Conservation (phyloP, 169 alveolate species). For the Plasmodium falciparum region DNA sequence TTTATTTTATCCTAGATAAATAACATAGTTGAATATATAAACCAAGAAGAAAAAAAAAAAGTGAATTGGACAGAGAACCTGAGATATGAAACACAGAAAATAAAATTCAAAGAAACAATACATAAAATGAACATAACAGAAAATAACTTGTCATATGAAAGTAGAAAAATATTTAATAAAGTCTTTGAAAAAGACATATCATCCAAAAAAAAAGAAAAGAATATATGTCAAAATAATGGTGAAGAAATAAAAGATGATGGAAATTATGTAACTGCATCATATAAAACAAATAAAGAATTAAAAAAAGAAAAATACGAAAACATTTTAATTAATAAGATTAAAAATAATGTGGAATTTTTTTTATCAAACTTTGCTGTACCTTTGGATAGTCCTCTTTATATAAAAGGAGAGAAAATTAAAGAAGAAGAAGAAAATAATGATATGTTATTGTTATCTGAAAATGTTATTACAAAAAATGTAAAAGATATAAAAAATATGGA, state of each 20-base stretch:
- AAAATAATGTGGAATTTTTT: slow-evolving; percentile 45
- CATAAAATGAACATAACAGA: background rate
- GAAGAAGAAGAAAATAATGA: background rate
- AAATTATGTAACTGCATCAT: background rate
- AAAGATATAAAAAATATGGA: background rate
- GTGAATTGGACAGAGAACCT: slow-evolving; percentile 48
- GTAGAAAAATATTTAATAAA: slow-evolving; percentile 21
- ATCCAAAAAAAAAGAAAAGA: background rate
- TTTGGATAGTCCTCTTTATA: slow-evolving; percentile 1
- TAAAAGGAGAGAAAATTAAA: slow-evolving; percentile 33
- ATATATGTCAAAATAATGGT: background rate
- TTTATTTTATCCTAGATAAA: slow-evolving; percentile 6
- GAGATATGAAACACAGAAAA: slow-evolving; percentile 18
- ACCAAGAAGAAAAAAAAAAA: slow-evolving; percentile 61
- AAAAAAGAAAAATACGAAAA: slow-evolving; percentile 43
- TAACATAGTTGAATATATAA: slow-evolving; percentile 40
- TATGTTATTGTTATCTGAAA: background rate
- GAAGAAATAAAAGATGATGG: background rate
- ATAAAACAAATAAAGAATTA: slow-evolving; percentile 25
- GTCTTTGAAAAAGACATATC: slow-evolving; percentile 1
- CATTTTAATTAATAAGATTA: slow-evolving; percentile 21
- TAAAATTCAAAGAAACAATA: slow-evolving; percentile 32
- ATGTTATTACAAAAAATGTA: background rate
- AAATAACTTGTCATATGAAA: background rate
- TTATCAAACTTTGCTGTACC: slow-evolving; percentile 58